Conservation (phyloP, 2,329 filamentous ascomycete species). For the Colletotrichum australisinense region DNA sequence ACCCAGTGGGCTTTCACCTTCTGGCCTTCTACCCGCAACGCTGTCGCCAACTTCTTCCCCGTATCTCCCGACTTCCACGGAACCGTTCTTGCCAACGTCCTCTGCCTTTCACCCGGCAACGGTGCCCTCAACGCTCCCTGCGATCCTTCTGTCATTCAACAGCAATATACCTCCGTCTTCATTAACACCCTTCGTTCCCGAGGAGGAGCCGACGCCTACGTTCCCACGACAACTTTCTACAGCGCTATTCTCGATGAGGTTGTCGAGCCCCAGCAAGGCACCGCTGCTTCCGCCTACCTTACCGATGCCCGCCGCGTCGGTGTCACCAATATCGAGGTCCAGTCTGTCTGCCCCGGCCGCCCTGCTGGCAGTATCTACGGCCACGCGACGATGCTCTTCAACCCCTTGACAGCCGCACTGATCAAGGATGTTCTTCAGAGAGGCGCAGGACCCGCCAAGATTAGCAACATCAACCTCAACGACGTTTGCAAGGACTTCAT, state of each 20-base stretch:
- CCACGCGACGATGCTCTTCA: conserved; percentile 61
- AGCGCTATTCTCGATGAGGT: conserved; percentile 60
- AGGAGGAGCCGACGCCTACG: conserved; percentile 62
- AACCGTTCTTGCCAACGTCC: conserved; percentile 36
- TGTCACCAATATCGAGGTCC: conserved; percentile 62
- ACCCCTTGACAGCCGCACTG: conserved; percentile 47
- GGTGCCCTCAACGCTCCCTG: conserved; percentile 30
- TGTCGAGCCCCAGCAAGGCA: conserved; percentile 61
- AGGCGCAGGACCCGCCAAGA: background rate
- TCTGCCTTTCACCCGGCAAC: conserved; percentile 21
- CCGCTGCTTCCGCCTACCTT: conserved; percentile 57
- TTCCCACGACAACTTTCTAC: conserved; percentile 66
- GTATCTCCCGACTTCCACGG: conserved; percentile 62
- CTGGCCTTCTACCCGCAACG: conserved; percentile 60
- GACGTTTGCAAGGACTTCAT: conserved; percentile 23
- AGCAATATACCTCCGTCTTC: conserved; percentile 56
- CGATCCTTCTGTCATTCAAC: conserved; percentile 57
- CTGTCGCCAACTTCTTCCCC: conserved; percentile 61
- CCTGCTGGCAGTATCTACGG: conserved; percentile 58
- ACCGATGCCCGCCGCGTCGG: conserved; percentile 54
- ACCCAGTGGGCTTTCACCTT: conserved; percentile 69
- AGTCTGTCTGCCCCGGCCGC: conserved; percentile 52
- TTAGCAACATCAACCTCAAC: conserved; percentile 11
- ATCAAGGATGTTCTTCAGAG: conserved; percentile 45
- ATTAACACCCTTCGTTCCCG: conserved; percentile 53